Evolutionary conservation across 2,329 filamentous ascomycete genomes (phyloP), one percentile per base, ranked within the genome.

Genomic region (Colletotrichum sublineola): DNA sequence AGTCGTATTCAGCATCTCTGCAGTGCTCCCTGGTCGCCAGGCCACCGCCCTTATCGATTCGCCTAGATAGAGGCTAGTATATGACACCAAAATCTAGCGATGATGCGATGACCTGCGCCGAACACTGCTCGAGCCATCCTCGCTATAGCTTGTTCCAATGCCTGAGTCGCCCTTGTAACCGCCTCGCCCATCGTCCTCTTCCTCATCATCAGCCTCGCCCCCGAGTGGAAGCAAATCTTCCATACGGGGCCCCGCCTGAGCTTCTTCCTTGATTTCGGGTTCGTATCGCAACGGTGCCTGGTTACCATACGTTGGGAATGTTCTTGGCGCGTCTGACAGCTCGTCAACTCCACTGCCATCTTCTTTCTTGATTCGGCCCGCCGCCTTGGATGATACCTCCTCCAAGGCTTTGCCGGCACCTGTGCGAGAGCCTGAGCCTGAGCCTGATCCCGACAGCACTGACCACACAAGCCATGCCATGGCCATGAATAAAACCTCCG

Each of bases 401-500:
- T 24, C 55, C 62, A 40, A 20, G 14, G 29, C 12, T 73, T 70
- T 62, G 78, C 75, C 5, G 74, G 74, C 40, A 78, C 77, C 15
- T 76, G 74, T 20, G 65, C 73, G 33, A 68, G 63, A 18, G 71
- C 69, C 42, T 50, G 71, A 24, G 52, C 75, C 74, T 14, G 64
- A 24, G 52, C 75, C 74, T 14, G 64, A 55, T 64, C 74, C 36
- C 2, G 75, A 64, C 2, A 73, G 42, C 15, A 31, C 68, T n/a
- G 71, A 78, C 78, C 75, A 93, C 76, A 88, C 57, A 1, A 88
- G 79, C 92, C 94, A 97, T 0, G 89, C 91, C 0, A 91, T 48
- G 1, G 86, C 84, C 79, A 93, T 89, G 53, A 91, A 92, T 0
- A 90, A 75, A 77, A 97, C 86, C 78, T 96, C 94, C 15, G 90